Evolutionary conservation across 306 rosid genomes (phyloP).

Genomic region (Potentilla sterilis): DNA sequence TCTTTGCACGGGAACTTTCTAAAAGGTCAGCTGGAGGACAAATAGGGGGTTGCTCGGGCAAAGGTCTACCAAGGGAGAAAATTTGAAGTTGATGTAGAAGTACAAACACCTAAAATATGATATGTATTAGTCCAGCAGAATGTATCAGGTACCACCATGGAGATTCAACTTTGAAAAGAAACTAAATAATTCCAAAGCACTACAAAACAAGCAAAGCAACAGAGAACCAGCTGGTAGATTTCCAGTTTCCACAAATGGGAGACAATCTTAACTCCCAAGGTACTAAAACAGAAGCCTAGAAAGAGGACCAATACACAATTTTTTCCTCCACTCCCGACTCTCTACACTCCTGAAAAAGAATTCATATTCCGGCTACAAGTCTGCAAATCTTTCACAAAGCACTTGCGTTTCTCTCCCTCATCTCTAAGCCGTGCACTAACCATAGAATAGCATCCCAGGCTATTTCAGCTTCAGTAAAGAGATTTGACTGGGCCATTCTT

Average conservation of each 20-base stretch:
- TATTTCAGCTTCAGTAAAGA: neutral
- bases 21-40: conserved; percentile 49
- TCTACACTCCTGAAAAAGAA: neutral
- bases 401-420: too few relatives aligned
- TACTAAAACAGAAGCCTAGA: neutral
- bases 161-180: neutral
- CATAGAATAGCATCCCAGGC: conserved; percentile 4
- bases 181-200: neutral
- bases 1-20: conserved; percentile 48
- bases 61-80: conserved; percentile 71
- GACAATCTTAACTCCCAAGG: neutral
- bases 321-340: neutral
- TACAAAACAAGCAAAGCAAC: neutral
- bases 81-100: conserved; percentile 82
- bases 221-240: neutral
- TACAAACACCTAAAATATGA: conserved; percentile 66
- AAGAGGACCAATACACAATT: neutral
- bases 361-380: neutral
- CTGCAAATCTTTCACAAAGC: neutral
- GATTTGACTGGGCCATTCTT: neutral
- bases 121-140: conserved; percentile 10
- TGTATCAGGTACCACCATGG: neutral
- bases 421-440: neutral
- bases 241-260: neutral
- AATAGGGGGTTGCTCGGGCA: conserved; percentile 75